Evolutionary conservation across 805 yeast genomes (phyloP).

Genomic region (Maudiozyma barnettii): DNA sequence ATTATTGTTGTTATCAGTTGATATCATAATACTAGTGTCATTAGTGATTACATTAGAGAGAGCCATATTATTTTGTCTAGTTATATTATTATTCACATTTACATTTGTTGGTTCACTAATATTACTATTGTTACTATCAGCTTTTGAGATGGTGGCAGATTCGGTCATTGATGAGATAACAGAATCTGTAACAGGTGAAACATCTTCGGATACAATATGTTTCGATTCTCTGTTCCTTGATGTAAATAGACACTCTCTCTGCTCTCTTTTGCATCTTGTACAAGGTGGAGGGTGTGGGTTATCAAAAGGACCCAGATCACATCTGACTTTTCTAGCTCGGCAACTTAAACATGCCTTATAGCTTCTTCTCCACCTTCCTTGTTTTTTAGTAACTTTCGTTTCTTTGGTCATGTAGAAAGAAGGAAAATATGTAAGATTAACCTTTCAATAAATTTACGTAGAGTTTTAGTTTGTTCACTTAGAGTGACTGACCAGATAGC

Average conservation of each 20-base stretch:
- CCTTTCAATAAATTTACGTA: too few species aligned
- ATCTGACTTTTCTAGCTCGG: constrained; percentile 71
- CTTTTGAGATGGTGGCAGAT: neutral
- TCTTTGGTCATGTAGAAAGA: neutral
- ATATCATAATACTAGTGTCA: too few species aligned
- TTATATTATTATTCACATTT: too few species aligned
- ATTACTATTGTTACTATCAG: too few species aligned
- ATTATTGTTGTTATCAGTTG: neutral
- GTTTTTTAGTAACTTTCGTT: neutral
- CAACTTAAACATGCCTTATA: constrained; percentile 84
- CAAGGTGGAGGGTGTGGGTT: constrained; percentile 76
- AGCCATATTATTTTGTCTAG: neutral
- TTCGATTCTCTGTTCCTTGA: neutral
- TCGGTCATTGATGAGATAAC: neutral
- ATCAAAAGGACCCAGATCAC: constrained; percentile 73
- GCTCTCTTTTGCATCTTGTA: constrained; percentile 72
- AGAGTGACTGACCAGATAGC: too few species aligned
- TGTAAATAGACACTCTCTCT: constrained; percentile 50
- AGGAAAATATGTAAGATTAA: too few species aligned
- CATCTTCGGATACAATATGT: neutral
- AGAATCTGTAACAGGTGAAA: neutral
- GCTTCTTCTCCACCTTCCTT: constrained; percentile 43
- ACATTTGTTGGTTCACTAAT: too few species aligned
- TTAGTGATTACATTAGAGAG: neutral
- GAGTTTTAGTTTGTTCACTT: too few species aligned